Base-by-base conservation (phyloP, 2,329 filamentous ascomycete genomes). In the Didymellaceae sp. region DNA sequence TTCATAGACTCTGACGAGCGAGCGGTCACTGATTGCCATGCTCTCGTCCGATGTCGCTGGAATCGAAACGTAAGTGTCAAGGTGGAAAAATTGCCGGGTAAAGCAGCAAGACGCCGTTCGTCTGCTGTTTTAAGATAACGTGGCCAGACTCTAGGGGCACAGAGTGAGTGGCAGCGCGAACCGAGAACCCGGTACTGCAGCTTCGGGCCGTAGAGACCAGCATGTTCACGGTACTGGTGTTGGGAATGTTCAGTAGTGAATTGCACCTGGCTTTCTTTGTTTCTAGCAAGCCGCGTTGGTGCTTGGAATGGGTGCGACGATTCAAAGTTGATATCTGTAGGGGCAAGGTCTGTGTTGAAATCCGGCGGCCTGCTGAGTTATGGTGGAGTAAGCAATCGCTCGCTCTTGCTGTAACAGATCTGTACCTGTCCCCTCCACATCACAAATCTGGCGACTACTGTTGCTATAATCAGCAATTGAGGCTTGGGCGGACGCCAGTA, bases 41-140 rank as follows among this genome's bases (percentile, higher is more conserved):
- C 6, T 32, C 34, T 40, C 21, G 17, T 9, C 21, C 9, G 4
- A 14, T 18, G 18, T 24, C 6, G 21, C 28, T 11, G n/a, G 5
- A 14, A 16, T 33, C 4, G 32, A 42, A 17, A 22, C 20, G 37
- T 22, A 30, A 10, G 31, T 14, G 21, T 17, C 20, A 9, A 37
- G 16, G 20, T 25, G 48, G 20, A 21, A 33, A n/a, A 14, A 17
- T 26, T 11, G 22, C 34, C 28, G 21, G 38, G 42, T 52, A 52
- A 52, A 52, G 48, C 48, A 52, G 48, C 48, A 52, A 42, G 48
- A 33, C 48, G 38, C 42, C 32, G 30, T 26, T 31, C 10, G 10
- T 33, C 25, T 14, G 22, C 28, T 44, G 34, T 9, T 38, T 34
- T 32, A 20, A 25, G 32, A 6, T 4, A 17, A 14, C 32, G 31